A percentile compares a stretch with the other conserved stretches of the same genome.
Evolutionary conservation across 2,329 filamentous ascomycete genomes (phyloP).

Genomic region (Fusarium circinatum): DNA sequence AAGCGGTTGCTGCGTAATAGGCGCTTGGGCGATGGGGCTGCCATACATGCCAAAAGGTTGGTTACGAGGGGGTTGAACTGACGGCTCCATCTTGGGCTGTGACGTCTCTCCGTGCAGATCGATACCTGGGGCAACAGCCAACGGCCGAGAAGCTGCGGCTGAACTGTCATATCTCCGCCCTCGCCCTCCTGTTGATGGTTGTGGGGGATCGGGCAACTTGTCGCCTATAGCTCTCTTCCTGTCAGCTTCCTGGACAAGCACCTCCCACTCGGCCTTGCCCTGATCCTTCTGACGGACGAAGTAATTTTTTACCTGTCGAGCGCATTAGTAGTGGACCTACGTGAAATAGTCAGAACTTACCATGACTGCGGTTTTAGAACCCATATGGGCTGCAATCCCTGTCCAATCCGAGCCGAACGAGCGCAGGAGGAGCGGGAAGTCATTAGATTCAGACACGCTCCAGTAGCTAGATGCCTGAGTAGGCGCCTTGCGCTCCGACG

Average conservation of each 20-base stretch:
- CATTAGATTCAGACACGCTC: constrained; percentile 83
- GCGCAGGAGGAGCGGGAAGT: constrained; percentile 77
- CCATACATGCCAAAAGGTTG: constrained; percentile 57
- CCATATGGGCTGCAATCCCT: constrained; percentile 81
- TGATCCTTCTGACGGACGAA: constrained; percentile 71
- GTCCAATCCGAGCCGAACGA: constrained; percentile 84
- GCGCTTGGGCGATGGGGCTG: constrained; percentile 59
- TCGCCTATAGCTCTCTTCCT: constrained; percentile 65
- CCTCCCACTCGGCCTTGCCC: constrained; percentile 67
- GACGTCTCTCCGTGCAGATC: constrained; percentile 59
- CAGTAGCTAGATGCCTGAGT: constrained; percentile 82
- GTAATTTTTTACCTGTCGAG: constrained; percentile 72
- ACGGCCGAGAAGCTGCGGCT: constrained; percentile 51
- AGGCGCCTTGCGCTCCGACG: constrained; percentile 61
- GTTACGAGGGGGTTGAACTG: constrained; percentile 46
- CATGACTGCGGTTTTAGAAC: constrained; percentile 88
- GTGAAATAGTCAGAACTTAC: constrained; percentile 57
- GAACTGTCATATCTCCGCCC: constrained; percentile 62
- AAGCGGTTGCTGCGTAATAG: constrained; percentile 47
- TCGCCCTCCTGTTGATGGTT: constrained; percentile 60
- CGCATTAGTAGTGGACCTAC: constrained; percentile 12
- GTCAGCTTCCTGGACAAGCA: constrained; percentile 69
- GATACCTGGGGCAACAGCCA: constrained; percentile 58
- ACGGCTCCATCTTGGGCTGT: constrained; percentile 57
- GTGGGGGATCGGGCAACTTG: constrained; percentile 68